phyloP scores from a whole-genome alignment of 2,329 filamentous ascomycete genomes.

The Cyclaneusma minus region DNA sequence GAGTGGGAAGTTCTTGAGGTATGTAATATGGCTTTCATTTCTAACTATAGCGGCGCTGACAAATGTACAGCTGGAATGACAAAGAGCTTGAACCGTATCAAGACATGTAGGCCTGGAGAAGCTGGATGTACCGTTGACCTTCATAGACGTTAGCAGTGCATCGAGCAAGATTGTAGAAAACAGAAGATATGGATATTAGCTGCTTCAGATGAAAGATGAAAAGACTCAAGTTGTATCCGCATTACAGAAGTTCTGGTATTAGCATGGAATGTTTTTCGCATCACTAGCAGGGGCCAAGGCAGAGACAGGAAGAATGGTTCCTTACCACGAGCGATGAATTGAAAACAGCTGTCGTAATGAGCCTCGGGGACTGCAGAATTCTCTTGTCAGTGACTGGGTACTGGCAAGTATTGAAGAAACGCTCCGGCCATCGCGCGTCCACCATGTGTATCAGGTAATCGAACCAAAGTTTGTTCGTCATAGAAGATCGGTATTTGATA shows the following conservation, averaged over 20 bases:
- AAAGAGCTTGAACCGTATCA: conserved; percentile 38
- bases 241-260: conserved; percentile 48
- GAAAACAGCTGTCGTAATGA: conserved; percentile 15
- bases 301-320: conserved; percentile 12
- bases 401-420: not conserved
- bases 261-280: conserved; percentile 69
- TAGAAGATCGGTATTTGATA: conserved; percentile 27
- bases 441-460: conserved; percentile 19
- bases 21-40: conserved; percentile 17
- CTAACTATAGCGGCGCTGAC: conserved; percentile 12
- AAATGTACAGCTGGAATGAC: conserved; percentile 31
- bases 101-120: conserved; percentile 14
- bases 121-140: conserved; percentile 5
- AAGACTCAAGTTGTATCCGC: conserved; percentile 56
- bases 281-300: conserved; percentile 32
- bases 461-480: conserved; percentile 21
- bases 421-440: conserved; percentile 1
- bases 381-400: conserved; percentile 13
- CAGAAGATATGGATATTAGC: conserved; percentile 16
- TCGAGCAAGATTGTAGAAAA: too few species aligned
- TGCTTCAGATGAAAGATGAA: conserved; percentile 74
- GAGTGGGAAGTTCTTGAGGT: conserved; percentile 64
- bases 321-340: conserved; percentile 9
- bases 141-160: too few species aligned
- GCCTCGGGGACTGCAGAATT: conserved; percentile 10